A percentile compares a stretch with the other conserved stretches of the same genome.
These are phyloP conservation scores for Curvularia hawaiiensis DNA, from an alignment of 2,329 filamentous ascomycete species.

Conservation along the genomic window DNA sequence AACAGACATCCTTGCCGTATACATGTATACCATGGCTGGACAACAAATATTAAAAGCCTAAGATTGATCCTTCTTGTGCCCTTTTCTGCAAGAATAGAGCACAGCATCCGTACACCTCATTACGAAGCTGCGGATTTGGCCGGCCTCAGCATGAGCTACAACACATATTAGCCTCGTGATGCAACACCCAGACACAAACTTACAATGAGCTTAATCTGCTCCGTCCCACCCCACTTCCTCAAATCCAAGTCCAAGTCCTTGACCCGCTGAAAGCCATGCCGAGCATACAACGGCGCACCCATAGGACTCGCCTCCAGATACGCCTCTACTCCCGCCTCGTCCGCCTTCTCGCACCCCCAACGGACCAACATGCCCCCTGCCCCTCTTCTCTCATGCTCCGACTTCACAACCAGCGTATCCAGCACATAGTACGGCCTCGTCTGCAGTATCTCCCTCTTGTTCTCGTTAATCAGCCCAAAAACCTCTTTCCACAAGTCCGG, in stretches of 20 bases:
- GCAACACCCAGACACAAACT: constrained; percentile 15
- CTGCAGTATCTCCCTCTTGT: constrained; percentile 34
- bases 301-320: constrained; percentile 44
- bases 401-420: constrained; percentile 40
- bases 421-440: constrained; percentile 34
- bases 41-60: no score
- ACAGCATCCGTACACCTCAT: no score
- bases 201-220: constrained; percentile 37
- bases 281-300: constrained; percentile 42
- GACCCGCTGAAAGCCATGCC: constrained; percentile 37
- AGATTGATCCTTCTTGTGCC: no score
- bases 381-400: constrained; percentile 38
- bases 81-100: no score
- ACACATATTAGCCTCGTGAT: background rate
- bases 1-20: no score
- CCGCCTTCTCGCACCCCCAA: constrained; percentile 41
- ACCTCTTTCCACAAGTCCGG: constrained; percentile 28
- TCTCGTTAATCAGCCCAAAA: constrained; percentile 27
- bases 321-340: constrained; percentile 36
- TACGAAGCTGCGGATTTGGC: background rate
- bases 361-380: constrained; percentile 41
- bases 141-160: constrained; percentile 9
- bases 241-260: constrained; percentile 38
- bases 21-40: no score
- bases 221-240: constrained; percentile 34